phyloP scores from a whole-genome alignment of 306 rosid species.

The Dalbergia oliveri region DNA sequence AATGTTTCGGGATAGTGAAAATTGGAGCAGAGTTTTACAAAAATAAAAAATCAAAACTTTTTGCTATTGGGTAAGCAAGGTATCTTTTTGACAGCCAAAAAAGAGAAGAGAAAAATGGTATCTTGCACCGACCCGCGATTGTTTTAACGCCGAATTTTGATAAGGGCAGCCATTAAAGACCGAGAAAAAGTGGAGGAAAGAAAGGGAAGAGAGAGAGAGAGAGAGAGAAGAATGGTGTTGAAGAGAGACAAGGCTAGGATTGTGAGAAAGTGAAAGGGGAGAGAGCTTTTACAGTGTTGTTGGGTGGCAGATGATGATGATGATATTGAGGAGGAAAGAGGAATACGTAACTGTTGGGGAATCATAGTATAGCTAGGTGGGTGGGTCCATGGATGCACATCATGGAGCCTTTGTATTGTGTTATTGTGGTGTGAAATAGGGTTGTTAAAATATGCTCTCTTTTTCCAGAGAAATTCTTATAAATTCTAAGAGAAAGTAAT shows the following conservation, averaged over 20 bases:
- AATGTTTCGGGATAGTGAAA: constrained; percentile 24
- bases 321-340: constrained; percentile 32
- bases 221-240: constrained; percentile 42
- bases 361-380: constrained; percentile 43
- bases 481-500: too few species aligned
- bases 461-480: neutral
- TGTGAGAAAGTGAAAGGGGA: constrained; percentile 49
- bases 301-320: constrained; percentile 51
- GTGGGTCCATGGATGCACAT: constrained; percentile 46
- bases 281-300: constrained; percentile 51
- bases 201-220: constrained; percentile 27
- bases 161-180: constrained; percentile 81
- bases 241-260: constrained; percentile 6
- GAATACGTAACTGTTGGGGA: constrained; percentile 76
- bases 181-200: constrained; percentile 53
- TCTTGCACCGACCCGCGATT: constrained; percentile 78
- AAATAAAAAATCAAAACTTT: constrained; percentile 35
- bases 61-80: constrained; percentile 45
- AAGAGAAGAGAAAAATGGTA: constrained; percentile 54
- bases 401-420: constrained; percentile 29
- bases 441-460: neutral
- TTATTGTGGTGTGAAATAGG: neutral
- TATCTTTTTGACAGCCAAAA: constrained; percentile 70
- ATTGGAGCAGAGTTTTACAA: constrained; percentile 19
- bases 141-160: constrained; percentile 51